A percentile compares a stretch with the other conserved stretches of the same genome.
These are phyloP conservation scores for Hymenoscyphus fructigenus DNA, from an alignment of 2,329 filamentous ascomycete genomes.

Conservation along the genomic window DNA sequence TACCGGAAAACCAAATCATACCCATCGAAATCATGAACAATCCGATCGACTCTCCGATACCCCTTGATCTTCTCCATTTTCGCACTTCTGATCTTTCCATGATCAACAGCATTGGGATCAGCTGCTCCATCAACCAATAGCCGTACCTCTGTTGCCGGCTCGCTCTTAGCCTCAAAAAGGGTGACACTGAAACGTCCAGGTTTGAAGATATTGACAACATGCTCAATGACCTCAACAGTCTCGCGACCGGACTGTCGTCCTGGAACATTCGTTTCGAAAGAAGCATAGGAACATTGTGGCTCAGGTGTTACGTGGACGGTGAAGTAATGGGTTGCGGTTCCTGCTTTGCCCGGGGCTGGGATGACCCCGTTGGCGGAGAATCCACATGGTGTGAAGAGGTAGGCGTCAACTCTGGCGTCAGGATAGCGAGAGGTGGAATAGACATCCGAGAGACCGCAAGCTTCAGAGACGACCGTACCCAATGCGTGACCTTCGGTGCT, in stretches of 20 bases:
- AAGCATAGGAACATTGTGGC: constrained; percentile 94
- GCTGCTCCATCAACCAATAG: constrained; percentile 37
- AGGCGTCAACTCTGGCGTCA: constrained; percentile 90
- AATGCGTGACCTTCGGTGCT: constrained; percentile 93
- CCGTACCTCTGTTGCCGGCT: constrained; percentile 25
- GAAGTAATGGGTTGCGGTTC: constrained; percentile 75
- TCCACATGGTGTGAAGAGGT: constrained; percentile 93
- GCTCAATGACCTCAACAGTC: constrained; percentile 86
- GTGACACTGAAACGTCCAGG: constrained; percentile 98
- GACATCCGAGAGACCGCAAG: constrained; percentile 83
- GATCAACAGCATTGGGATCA: constrained; percentile 39
- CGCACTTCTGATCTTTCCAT: constrained; percentile 44
- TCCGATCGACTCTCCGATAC: constrained; percentile 87
- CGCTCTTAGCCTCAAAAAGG: constrained; percentile 83
- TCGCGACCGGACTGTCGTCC: constrained; percentile 83
- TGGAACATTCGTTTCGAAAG: constrained; percentile 97
- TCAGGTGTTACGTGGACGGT: constrained; percentile 98
- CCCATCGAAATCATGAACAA: constrained; percentile 95
- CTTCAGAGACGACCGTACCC: constrained; percentile 87
- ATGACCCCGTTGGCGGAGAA: constrained; percentile 97
- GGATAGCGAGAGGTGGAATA: constrained; percentile 87
- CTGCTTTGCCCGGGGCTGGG: constrained; percentile 65
- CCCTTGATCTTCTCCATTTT: constrained; percentile 73
- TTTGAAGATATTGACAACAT: constrained; percentile 94
- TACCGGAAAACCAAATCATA: constrained; percentile 97